Evolutionary conservation across 2,329 filamentous ascomycete species (phyloP), one percentile per base, ranked within the genome.

Genomic region (Chrysosphaeria jannelii): DNA sequence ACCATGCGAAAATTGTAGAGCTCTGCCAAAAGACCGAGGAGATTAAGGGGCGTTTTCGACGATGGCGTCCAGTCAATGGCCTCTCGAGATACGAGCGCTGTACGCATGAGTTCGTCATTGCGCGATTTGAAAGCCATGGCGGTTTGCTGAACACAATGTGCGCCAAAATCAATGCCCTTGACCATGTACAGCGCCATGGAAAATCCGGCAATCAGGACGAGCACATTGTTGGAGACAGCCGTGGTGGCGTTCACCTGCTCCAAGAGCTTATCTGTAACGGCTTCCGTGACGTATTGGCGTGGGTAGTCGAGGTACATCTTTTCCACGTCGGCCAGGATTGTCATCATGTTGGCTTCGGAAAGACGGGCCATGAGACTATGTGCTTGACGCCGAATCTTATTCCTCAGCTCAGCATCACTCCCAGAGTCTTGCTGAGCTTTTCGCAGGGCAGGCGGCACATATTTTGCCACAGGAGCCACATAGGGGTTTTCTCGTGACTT

Each of bases 1-100:
- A 91, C 56, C 12, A 91, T 63, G 35, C 89, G 74, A 38, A 97
- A 89, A 23, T 75, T 79, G 45, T 93, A 97, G 19, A 93, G 52
- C 36, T 90, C 66, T 0, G 79, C 65, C 9, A 93, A 48, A 14
- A 93, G 57, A 2, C 72, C 71, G 14, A 90, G 57, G 20, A 91
- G 43, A 39, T 97, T 90, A 6, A 66, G 55, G 2, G 57, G 51
- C 26, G 67, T 56, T 38, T 78, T 78, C 19, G 42, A 36, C n/a
- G 28, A 20, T 8, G 27, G 28, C 3, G 29, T 17, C 25, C 24
- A 28, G 2, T 29, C 25, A 13, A 17, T 23, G 5, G 24, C 13
- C 17, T 22, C n/a, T 10, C 13, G 19, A 6, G 17, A 35, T 30
- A 10, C 32, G 38, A 23, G 37, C 42, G 21, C 20, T 3, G 23